Evolutionary conservation across 441 rosid genomes (phyloP), one percentile per base, ranked within the genome.

Genomic region (Adansonia gregorii): DNA sequence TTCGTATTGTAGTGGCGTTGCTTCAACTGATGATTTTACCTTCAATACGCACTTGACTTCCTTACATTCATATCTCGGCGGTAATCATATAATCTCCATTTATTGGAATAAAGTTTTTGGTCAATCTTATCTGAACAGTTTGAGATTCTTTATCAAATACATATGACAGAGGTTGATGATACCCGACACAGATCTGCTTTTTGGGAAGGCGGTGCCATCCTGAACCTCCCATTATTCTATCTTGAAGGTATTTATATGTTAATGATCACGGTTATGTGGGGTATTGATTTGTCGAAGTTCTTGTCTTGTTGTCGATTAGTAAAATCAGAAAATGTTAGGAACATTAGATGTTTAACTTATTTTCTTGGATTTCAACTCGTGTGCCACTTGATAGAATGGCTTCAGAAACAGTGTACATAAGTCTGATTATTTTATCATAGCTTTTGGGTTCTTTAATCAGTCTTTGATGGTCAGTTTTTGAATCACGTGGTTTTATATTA

Each of bases 31-130:
- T 80, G 94, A 83, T 72, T 79, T 78, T 80, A 82, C 89, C 43
- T 95, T 92, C 85, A 84, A 95, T 80, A 85, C 97, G n/a, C 66
- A 86, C 76, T 84, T 94, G 92, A 92, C 98, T 83, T 91, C 99
- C 6, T 55, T 94, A 75, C 99, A 95, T 83, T 85, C 94, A 0
- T 95, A 95, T 87, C 94, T 95, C 22, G 99, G 98, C 0, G 98
- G 99, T 95, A 86, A 79, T 89, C 52, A 11, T 73, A 4, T 12
- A 8, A 63, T 43, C 27, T 59, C 67, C 12, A 64, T 39, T 15
- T 65, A 15, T 39, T 14, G 7, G n/a, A 14, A 60, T 71, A 43
- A 19, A 12, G 11, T 15, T 55, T 3, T 31, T 75, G 41, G 31
- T 67, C 43, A 4, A 8, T 48, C 39, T 19, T 15, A 3, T 22